Evolutionary conservation across 2,329 filamentous ascomycete genomes (phyloP).

Genomic region (Hypoxylon rubiginosum): DNA sequence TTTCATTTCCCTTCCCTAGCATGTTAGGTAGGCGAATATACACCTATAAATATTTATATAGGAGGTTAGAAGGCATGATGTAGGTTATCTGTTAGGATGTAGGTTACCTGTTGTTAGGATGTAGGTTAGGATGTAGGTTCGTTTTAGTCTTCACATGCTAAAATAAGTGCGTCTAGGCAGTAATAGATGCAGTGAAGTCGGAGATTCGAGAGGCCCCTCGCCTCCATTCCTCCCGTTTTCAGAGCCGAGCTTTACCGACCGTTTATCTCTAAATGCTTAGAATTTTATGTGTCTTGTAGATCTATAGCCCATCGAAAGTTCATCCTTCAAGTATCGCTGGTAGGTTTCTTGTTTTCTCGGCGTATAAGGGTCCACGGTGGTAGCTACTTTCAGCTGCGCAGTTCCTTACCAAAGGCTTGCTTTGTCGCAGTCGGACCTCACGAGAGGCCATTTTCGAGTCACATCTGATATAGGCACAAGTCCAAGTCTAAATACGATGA

Average conservation of each 20-base stretch:
- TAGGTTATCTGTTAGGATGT: not conserved
- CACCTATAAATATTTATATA: too few species aligned
- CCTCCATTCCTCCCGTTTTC: slow-evolving; percentile 3
- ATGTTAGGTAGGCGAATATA: too few species aligned
- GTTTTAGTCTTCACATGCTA: slow-evolving; percentile 3
- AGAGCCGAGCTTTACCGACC: slow-evolving; percentile 35
- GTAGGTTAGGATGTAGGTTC: slow-evolving; percentile 11
- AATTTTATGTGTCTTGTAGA: not conserved
- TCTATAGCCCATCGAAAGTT: not conserved
- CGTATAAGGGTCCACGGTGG: not conserved
- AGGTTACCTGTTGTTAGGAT: too few species aligned
- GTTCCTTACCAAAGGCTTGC: not conserved
- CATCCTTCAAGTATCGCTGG: not conserved
- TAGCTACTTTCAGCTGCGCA: not conserved
- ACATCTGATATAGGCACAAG: not conserved
- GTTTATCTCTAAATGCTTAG: not conserved
- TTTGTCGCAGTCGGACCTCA: slow-evolving; percentile 2
- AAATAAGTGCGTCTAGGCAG: not conserved
- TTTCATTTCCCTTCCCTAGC: too few species aligned
- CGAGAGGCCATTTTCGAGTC: not conserved
- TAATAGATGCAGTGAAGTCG: not conserved
- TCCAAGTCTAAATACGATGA: slow-evolving; percentile 22
- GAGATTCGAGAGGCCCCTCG: not conserved
- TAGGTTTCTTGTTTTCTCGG: not conserved
- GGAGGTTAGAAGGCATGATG: too few species aligned